A percentile compares a stretch with the other conserved stretches of the same genome.
phyloP scores from a whole-genome alignment of 2,329 filamentous ascomycete genomes.

The Trichothecium roseum region DNA sequence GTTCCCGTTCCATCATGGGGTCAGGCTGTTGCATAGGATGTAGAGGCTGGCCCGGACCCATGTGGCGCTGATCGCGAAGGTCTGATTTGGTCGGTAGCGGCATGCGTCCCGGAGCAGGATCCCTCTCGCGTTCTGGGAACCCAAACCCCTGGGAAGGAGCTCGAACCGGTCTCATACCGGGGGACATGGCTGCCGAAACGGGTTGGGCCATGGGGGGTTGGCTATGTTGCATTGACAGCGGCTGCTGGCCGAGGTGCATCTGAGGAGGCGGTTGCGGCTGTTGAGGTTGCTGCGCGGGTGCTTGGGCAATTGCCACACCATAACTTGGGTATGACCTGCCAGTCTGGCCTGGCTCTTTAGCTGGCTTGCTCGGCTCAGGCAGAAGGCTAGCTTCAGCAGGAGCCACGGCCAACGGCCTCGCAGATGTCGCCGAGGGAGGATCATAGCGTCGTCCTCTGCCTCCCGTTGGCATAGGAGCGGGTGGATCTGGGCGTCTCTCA shows the following conservation, averaged over 20 bases:
- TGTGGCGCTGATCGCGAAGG: constrained; percentile 20
- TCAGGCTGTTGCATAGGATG: constrained; percentile 19
- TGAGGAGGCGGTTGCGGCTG: constrained; percentile 16
- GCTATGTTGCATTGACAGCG: constrained; percentile 18
- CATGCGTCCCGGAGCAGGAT: constrained; percentile 24
- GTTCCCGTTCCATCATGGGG: constrained; percentile 19
- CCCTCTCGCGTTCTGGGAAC: constrained; percentile 33
- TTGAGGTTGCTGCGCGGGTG: constrained; percentile 15
- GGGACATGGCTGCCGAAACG: constrained; percentile 35
- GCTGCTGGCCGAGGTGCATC: constrained; percentile 14
- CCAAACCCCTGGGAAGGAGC: constrained; percentile 31
- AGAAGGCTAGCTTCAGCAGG: constrained; percentile 30
- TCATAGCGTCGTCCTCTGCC: constrained; percentile 41
- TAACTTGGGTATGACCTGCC: constrained; percentile 24
- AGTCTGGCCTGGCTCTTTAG: constrained; percentile 32
- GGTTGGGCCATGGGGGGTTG: constrained; percentile 25
- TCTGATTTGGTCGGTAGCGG: constrained; percentile 30
- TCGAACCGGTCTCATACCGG: constrained; percentile 29
- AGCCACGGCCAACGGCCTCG: constrained; percentile 36
- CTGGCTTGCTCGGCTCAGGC: constrained; percentile 28
- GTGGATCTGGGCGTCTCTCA: constrained; percentile 50
- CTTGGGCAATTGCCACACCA: constrained; percentile 35
- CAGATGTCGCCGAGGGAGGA: constrained; percentile 20
- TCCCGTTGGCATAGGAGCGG: constrained; percentile 36
- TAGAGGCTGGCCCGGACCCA: constrained; percentile 23